Percentiles rank a stretch among this genome's conserved stretches.
Conservation (phyloP, 2,329 filamentous ascomycete species). For the Lasiodiplodia citricola region DNA sequence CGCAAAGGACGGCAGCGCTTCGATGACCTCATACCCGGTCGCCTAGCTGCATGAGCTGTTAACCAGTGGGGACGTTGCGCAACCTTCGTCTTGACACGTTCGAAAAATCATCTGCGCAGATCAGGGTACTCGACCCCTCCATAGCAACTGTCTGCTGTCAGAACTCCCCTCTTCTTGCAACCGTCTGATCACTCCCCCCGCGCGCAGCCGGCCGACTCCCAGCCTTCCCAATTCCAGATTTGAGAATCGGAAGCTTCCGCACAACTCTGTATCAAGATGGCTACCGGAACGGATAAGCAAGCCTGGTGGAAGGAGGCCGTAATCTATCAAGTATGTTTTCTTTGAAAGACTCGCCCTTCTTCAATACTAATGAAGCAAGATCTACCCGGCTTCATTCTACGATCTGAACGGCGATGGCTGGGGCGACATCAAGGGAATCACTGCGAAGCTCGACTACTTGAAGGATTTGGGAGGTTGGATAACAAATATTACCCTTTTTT, state of each 20-base stretch:
- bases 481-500: neutral
- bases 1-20: neutral
- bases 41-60: slow-evolving; percentile 23
- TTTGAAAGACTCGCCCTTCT: neutral
- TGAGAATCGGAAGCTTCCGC: neutral
- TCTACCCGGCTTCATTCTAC: slow-evolving; percentile 54
- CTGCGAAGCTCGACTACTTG: slow-evolving; percentile 66
- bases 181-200: neutral
- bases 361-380: slow-evolving; percentile 32
- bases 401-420: slow-evolving; percentile 64
- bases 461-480: slow-evolving; percentile 37
- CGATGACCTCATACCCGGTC: slow-evolving; percentile 22
- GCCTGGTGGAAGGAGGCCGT: slow-evolving; percentile 54
- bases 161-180: neutral
- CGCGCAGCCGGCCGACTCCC: neutral
- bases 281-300: neutral
- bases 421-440: slow-evolving; percentile 68
- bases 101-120: neutral
- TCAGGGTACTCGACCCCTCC: neutral
- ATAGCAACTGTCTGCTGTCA: neutral
- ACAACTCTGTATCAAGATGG: neutral
- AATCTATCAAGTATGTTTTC: slow-evolving; percentile 41
- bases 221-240: neutral
- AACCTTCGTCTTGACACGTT: slow-evolving; percentile 2
- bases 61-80: slow-evolving; percentile 3